phyloP scores from a whole-genome alignment of 805 yeast species.

The Sugiyamaella smithiae region DNA sequence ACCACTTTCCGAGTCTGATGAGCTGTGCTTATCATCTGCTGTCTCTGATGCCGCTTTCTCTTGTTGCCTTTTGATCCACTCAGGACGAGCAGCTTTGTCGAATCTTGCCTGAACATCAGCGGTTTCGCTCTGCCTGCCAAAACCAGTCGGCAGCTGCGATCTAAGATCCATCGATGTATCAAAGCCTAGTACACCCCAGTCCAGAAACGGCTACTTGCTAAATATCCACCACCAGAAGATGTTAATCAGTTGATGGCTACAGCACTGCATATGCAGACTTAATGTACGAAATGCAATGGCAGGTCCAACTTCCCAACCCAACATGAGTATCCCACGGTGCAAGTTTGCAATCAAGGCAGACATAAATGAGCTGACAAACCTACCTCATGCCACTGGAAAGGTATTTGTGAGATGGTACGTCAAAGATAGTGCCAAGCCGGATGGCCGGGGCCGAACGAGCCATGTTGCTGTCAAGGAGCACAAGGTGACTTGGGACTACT shows the following conservation, averaged over 20 bases:
- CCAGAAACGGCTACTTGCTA: too few species aligned
- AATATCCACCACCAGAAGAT: too few species aligned
- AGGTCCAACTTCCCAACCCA: too few species aligned
- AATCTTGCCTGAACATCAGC: constrained; percentile 13
- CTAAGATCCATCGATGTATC: constrained; percentile 3
- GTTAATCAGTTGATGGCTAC: too few species aligned
- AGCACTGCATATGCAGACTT: too few species aligned
- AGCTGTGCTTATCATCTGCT: background rate
- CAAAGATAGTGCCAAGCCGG: constrained; percentile 48
- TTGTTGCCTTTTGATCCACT: constrained; percentile 9
- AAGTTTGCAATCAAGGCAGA: constrained; percentile 59
- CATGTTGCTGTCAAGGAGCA: constrained; percentile 48
- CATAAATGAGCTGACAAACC: constrained; percentile 71
- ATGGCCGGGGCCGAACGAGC: constrained; percentile 47
- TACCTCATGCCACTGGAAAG: constrained; percentile 74
- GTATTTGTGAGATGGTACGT: constrained; percentile 65
- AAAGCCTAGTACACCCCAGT: too few species aligned
- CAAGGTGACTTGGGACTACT: constrained; percentile 49
- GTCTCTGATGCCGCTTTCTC: constrained; percentile 1
- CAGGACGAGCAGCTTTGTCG: constrained; percentile 11
- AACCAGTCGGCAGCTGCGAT: constrained; percentile 12
- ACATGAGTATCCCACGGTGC: background rate
- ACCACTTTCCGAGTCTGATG: background rate
- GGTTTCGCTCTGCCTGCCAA: constrained; percentile 17
- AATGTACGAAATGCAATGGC: too few species aligned